phyloP scores from a whole-genome alignment of 2,329 filamentous ascomycete species.

The Westerdykella sp. region DNA sequence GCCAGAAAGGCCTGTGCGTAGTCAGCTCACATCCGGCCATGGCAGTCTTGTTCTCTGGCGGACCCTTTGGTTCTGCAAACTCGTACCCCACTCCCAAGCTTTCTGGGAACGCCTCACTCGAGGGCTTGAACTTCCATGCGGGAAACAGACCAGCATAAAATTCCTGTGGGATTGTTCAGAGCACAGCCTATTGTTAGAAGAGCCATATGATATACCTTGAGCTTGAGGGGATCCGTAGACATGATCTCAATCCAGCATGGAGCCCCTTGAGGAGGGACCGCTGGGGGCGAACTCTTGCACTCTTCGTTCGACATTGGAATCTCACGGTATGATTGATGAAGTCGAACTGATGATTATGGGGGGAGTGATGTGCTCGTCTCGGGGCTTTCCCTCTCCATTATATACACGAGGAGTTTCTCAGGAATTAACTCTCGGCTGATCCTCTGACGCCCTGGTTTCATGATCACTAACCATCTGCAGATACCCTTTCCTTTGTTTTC shows the following conservation, averaged over 20 bases:
- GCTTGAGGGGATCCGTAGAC: constrained; percentile 11
- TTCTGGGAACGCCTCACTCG: background rate
- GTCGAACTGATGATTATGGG: too few species aligned
- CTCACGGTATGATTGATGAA: too few species aligned
- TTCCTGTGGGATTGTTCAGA: constrained; percentile 4
- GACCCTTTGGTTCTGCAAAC: constrained; percentile 13
- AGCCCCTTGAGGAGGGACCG: constrained; percentile 1
- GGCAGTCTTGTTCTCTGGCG: background rate
- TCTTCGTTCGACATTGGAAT: too few species aligned
- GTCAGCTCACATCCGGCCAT: constrained; percentile 1
- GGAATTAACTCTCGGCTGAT: too few species aligned
- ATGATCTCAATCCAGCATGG: constrained; percentile 20
- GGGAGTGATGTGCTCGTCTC: too few species aligned
- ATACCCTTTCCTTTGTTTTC: too few species aligned
- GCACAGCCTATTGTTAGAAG: background rate
- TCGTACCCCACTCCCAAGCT: constrained; percentile 5
- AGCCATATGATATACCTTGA: constrained; percentile 9
- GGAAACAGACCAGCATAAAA: constrained; percentile 18
- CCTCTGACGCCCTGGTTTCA: too few species aligned
- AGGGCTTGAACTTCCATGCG: constrained; percentile 11
- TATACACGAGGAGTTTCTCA: too few species aligned
- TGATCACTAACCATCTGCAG: too few species aligned
- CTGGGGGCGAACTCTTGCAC: too few species aligned
- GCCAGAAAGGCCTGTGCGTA: constrained; percentile 9
- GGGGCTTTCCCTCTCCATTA: too few species aligned